phyloP scores from a whole-genome alignment of 129 eudicot species.

The Chrysanthemum makinoi region DNA sequence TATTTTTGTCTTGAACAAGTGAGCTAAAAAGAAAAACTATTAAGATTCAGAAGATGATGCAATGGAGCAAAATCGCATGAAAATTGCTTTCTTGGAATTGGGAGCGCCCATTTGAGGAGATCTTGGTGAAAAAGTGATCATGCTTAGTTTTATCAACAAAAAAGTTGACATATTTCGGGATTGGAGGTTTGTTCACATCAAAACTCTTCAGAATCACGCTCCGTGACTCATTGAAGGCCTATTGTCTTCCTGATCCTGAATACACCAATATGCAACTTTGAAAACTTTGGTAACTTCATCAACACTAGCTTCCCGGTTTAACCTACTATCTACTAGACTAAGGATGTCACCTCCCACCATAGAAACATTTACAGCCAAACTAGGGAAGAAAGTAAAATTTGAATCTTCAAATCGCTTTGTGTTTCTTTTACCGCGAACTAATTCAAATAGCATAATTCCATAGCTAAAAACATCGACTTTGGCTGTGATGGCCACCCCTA shows the following conservation, averaged over 20 bases:
- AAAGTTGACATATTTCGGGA: constrained; percentile 43
- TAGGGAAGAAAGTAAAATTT: constrained; percentile 42
- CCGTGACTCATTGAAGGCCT: constrained; percentile 74
- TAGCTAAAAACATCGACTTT: constrained; percentile 80
- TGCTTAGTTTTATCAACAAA: constrained; percentile 28
- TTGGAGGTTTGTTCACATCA: constrained; percentile 57
- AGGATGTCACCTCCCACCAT: constrained; percentile 56
- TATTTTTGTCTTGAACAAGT: too few species aligned
- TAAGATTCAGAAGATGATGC: not conserved
- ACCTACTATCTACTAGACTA: constrained; percentile 47
- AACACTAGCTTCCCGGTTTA: constrained; percentile 42
- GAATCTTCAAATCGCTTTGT: constrained; percentile 30
- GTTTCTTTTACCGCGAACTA: constrained; percentile 60
- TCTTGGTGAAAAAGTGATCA: constrained; percentile 38
- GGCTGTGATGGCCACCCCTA: constrained; percentile 63
- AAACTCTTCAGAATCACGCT: constrained; percentile 69
- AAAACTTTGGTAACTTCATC: constrained; percentile 56
- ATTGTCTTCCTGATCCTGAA: constrained; percentile 51
- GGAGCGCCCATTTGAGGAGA: constrained; percentile 28
- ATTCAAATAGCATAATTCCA: constrained; percentile 74
- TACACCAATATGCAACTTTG: constrained; percentile 76
- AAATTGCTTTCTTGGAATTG: constrained; percentile 24
- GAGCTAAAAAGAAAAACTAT: too few species aligned
- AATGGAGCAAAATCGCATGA: too few species aligned
- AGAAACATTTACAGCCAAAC: constrained; percentile 40